Evolutionary conservation across 352 stramenopile genomes (phyloP), one percentile per base, ranked within the genome.

Genomic region (Peronospora farinosa): DNA sequence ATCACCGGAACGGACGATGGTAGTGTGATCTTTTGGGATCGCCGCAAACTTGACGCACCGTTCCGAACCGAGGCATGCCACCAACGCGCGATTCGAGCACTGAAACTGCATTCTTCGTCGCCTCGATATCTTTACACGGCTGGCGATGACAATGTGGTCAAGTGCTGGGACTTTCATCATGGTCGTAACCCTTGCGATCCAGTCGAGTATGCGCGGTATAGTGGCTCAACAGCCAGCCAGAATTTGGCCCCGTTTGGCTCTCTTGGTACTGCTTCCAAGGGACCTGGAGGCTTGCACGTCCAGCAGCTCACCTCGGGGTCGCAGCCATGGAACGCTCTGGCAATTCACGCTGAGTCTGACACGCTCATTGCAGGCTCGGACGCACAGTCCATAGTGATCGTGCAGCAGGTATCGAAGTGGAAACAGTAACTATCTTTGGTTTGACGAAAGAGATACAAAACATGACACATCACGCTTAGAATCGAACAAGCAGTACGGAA

Each of bases 101-200:
- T 92, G n/a, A 74, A 77, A 53, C 56, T 88, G n/a, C 81, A 92
- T 51, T 47, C 63, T 27, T 63, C 76, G 10, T 74, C 68, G 3
- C 81, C 81, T 16, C 78, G 70, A 2, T 78, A 80, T 51, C 54
- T 92, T 9, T 92, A 79, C 60, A 84, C 78, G 11, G 64, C 56
- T 27, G 55, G 76, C 30, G 78, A 88, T 42, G 81, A 92, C 42
- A 61, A 67, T 17, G 63, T 76, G 3, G 74, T 90, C 21, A 67
- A 82, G 9, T 62, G 57, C 40, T 92, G 81, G 81, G 74, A 90
- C 51, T 89, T 92, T 44, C 75, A 89, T 45, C 51, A 74, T 38
- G 69, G 70, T 17, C 65, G 64, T 3, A 72, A 66, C 7, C 48
- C 57, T 16, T 66, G 60, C 23, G 71, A 84, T 17, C 28, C 63